Conservation (phyloP, 345 rosid species). For the Microcos paniculata region DNA sequence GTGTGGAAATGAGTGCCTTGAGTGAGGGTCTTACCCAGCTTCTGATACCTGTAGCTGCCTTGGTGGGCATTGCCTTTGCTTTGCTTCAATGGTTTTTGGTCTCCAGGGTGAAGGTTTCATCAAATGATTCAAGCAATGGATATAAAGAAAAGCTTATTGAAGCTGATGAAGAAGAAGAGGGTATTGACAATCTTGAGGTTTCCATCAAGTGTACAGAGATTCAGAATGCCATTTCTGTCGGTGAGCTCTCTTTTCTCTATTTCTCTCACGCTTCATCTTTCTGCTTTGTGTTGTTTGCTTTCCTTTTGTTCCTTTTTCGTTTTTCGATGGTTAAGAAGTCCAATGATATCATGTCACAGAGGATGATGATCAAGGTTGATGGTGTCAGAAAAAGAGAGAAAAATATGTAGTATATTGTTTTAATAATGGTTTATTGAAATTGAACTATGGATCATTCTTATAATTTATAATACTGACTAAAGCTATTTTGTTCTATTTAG, state of each 20-base stretch:
- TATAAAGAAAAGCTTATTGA: slow-evolving; percentile 43
- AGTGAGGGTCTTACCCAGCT: slow-evolving; percentile 51
- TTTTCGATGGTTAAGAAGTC: not conserved
- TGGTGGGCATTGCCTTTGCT: slow-evolving; percentile 62
- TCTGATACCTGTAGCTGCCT: slow-evolving; percentile 48
- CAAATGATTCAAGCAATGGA: slow-evolving; percentile 27
- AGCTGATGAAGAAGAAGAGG: slow-evolving; percentile 54
- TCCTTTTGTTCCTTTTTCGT: not conserved
- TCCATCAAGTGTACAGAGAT: slow-evolving; percentile 67
- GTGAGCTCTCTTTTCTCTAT: slow-evolving; percentile 26
- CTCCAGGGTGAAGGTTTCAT: slow-evolving; percentile 48
- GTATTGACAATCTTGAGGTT: slow-evolving; percentile 40
- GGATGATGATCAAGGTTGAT: not conserved
- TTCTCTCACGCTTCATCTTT: not conserved
- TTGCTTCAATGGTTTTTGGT: slow-evolving; percentile 70
- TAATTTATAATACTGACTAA: not conserved
- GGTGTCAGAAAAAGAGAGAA: not conserved
- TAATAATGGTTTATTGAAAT: not conserved
- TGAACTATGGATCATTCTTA: not conserved
- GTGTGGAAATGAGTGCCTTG: slow-evolving; percentile 37
- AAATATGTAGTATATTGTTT: not conserved
- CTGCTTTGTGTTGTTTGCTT: not conserved
- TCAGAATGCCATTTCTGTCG: slow-evolving; percentile 67
- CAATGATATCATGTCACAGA: not conserved
- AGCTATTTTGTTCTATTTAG: not conserved